Evolutionary conservation across 768 basidiomycete species (phyloP).

Genomic region (Candolleomyces efflorescens): DNA sequence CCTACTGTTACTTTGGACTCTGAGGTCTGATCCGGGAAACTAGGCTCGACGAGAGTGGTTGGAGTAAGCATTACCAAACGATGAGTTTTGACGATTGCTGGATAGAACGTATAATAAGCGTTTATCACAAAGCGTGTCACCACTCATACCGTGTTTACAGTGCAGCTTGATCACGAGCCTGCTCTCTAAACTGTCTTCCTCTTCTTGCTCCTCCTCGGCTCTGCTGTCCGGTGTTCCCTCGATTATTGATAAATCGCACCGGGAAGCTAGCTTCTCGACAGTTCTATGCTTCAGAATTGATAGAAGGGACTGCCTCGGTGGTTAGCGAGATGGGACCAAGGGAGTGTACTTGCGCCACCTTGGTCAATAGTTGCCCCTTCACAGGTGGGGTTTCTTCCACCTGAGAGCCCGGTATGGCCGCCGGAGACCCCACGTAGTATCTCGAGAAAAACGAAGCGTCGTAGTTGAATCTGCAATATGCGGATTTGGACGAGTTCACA

Average conservation of each 20-base stretch:
- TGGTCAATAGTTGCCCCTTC: constrained; percentile 65
- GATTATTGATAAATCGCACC: constrained; percentile 68
- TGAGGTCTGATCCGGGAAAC: constrained; percentile 49
- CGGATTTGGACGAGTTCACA: constrained; percentile 78
- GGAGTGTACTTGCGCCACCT: constrained; percentile 35
- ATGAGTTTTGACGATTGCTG: constrained; percentile 83
- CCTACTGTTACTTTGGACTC: constrained; percentile 71
- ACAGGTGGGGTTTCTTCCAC: constrained; percentile 37
- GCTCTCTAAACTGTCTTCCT: constrained; percentile 62
- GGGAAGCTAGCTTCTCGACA: constrained; percentile 72
- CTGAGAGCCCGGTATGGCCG: constrained; percentile 16
- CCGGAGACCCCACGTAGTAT: constrained; percentile 40
- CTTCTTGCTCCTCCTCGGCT: constrained; percentile 31
- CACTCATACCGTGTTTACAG: constrained; percentile 72
- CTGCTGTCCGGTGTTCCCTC: constrained; percentile 39
- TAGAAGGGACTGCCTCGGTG: constrained; percentile 48
- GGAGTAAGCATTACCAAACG: constrained; percentile 58
- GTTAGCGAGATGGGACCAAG: too few relatives aligned
- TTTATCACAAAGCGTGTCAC: background rate
- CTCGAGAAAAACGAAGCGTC: constrained; percentile 64
- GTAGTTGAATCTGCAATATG: constrained; percentile 77
- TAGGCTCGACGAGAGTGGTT: constrained; percentile 59
- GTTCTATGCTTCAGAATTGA: constrained; percentile 72
- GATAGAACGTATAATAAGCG: background rate
- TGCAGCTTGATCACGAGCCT: constrained; percentile 67